Evolutionary conservation across 163 green algal species (phyloP).

Genomic region (Smithsoniella earleae): DNA sequence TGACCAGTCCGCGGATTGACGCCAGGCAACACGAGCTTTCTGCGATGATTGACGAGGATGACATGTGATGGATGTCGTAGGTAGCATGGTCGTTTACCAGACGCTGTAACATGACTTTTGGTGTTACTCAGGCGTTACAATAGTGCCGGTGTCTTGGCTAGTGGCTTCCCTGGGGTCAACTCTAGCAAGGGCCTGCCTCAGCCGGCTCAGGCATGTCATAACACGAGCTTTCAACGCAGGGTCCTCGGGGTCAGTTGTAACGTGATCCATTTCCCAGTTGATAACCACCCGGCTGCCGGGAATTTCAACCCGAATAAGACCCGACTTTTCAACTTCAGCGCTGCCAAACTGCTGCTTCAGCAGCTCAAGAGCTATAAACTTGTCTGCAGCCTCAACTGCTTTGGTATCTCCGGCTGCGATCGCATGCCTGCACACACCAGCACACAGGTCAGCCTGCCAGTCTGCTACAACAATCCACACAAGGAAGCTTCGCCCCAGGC

Average conservation of each 20-base stretch:
- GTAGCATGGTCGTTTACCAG: neutral
- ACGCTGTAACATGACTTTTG: neutral
- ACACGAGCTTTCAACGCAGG: neutral
- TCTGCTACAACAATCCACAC: neutral
- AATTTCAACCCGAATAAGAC: neutral
- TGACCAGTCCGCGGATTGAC: neutral
- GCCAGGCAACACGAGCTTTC: too few species aligned
- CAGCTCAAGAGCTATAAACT: conserved; percentile 32
- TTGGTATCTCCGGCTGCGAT: conserved; percentile 26
- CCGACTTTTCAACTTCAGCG: conserved; percentile 28
- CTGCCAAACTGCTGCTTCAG: conserved; percentile 34
- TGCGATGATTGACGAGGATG: neutral
- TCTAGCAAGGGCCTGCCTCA: neutral
- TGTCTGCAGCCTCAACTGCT: conserved; percentile 30
- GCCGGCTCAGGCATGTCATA: neutral
- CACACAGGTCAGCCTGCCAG: conserved; percentile 2
- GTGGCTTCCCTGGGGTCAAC: neutral
- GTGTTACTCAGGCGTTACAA: neutral
- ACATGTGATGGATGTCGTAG: neutral
- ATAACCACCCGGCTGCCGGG: neutral
- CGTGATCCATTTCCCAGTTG: conserved; percentile 3
- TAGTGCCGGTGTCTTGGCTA: neutral
- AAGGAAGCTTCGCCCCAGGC: neutral
- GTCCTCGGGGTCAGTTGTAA: conserved; percentile 13
- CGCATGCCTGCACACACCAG: conserved; percentile 7